phyloP scores from a whole-genome alignment of 2,329 filamentous ascomycete genomes.

The Exophiala xenobiotica region DNA sequence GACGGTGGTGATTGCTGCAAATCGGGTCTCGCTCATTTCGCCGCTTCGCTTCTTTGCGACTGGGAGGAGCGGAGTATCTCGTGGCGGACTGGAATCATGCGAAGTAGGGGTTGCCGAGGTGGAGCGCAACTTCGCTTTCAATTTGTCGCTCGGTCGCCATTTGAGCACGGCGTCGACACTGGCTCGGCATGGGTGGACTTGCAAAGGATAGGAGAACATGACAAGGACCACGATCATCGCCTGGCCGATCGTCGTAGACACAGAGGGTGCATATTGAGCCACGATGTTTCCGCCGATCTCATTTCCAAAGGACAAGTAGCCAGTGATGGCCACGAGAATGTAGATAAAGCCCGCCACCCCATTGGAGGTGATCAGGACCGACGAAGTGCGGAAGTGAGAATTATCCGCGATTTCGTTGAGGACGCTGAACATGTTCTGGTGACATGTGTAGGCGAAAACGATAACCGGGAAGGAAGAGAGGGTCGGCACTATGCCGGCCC shows the following conservation, averaged over 20 bases:
- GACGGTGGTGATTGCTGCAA: conserved; percentile 81
- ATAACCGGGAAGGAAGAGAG: conserved; percentile 90
- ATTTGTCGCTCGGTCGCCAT: conserved; percentile 66
- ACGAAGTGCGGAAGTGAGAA: conserved; percentile 72
- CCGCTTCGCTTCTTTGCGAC: conserved; percentile 44
- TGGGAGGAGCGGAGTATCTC: conserved; percentile 42
- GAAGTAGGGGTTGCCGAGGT: conserved; percentile 35
- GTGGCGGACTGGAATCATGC: conserved; percentile 39
- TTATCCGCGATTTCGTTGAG: conserved; percentile 90
- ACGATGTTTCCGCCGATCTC: conserved; percentile 90
- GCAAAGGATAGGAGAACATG: conserved; percentile 92
- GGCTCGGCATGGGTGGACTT: conserved; percentile 94
- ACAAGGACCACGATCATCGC: conserved; percentile 94
- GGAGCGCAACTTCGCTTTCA: conserved; percentile 33
- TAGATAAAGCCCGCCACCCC: conserved; percentile 86
- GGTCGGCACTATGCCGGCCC: conserved; percentile 74
- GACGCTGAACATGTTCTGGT: conserved; percentile 99
- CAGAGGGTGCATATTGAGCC: conserved; percentile 77
- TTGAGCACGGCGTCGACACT: conserved; percentile 90
- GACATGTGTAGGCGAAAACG: conserved; percentile 98
- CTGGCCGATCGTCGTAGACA: conserved; percentile 86
- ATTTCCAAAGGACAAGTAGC: conserved; percentile 93
- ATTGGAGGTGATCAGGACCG: conserved; percentile 79
- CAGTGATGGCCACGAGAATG: conserved; percentile 86
- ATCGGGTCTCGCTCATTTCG: conserved; percentile 81